These are phyloP conservation scores for Craterostigma plantagineum DNA, from an alignment of 257 asterid species.

Conservation along the genomic window DNA sequence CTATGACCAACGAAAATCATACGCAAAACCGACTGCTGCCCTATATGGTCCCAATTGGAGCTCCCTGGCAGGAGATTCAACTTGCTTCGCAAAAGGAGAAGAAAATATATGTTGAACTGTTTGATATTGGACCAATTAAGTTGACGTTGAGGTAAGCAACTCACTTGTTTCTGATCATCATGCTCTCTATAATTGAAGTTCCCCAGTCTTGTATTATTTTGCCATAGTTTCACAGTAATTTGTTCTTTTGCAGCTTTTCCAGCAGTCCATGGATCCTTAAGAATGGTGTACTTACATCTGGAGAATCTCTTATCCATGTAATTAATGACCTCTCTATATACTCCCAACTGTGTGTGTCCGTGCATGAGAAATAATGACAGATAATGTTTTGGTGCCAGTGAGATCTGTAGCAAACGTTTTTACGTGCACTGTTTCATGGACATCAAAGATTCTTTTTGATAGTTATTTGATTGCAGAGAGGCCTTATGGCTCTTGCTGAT, in stretches of 20 bases:
- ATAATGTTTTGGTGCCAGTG: too few species aligned
- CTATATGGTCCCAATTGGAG: constrained; percentile 73
- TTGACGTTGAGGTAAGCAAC: constrained; percentile 60
- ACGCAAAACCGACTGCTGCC: constrained; percentile 29
- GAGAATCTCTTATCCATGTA: constrained; percentile 91
- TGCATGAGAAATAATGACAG: too few species aligned
- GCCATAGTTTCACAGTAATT: background rate
- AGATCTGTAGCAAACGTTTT: too few species aligned
- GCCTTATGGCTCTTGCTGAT: constrained; percentile 97
- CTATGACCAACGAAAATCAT: constrained; percentile 18
- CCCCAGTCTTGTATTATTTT: too few species aligned
- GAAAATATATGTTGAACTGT: constrained; percentile 72
- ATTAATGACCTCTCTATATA: too few species aligned
- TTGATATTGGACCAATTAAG: constrained; percentile 73
- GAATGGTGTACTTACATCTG: constrained; percentile 71
- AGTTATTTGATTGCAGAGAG: constrained; percentile 37
- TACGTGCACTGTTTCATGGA: too few species aligned
- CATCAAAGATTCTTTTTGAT: too few species aligned
- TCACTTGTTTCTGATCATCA: background rate
- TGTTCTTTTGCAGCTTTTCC: constrained; percentile 54
- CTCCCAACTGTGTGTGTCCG: background rate
- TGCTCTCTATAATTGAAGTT: background rate
- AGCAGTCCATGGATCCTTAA: constrained; percentile 95
- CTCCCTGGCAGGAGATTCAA: constrained; percentile 95
- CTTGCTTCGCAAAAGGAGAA: constrained; percentile 51